These are phyloP conservation scores for Pleurotus tuber-regium DNA, from an alignment of 768 basidiomycete species.

Conservation along the genomic window DNA sequence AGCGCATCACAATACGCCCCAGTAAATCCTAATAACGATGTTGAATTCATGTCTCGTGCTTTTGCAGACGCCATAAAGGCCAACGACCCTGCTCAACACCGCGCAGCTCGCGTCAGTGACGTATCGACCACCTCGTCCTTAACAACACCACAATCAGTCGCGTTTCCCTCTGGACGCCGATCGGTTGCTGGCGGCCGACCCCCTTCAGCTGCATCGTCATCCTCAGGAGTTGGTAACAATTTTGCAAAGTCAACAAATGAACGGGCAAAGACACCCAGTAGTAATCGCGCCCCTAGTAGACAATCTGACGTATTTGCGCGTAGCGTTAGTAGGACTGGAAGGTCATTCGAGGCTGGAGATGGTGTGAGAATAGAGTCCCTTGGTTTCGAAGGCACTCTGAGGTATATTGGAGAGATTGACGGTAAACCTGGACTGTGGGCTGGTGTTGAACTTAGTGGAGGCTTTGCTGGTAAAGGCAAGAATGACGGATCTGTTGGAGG, in stretches of 20 bases:
- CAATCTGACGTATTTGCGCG: slow-evolving; percentile 58
- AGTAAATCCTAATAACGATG: slow-evolving; percentile 29
- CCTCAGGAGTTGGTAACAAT: slow-evolving; percentile 35
- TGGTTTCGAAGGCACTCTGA: slow-evolving; percentile 81
- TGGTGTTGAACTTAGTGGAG: slow-evolving; percentile 85
- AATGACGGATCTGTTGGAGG: slow-evolving; percentile 89
- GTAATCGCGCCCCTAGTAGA: slow-evolving; percentile 61
- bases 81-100: slow-evolving; percentile 77
- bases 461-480: slow-evolving; percentile 90
- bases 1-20: slow-evolving; percentile 36
- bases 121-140: slow-evolving; percentile 40
- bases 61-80: slow-evolving; percentile 78
- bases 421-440: slow-evolving; percentile 92
- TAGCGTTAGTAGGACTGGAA: slow-evolving; percentile 41
- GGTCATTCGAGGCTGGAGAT: slow-evolving; percentile 69
- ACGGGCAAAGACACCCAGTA: slow-evolving; percentile 53
- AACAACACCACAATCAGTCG: slow-evolving; percentile 44
- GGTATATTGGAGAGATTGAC: slow-evolving; percentile 82
- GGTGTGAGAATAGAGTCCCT: slow-evolving; percentile 84
- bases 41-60: slow-evolving; percentile 65
- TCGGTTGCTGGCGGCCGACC: slow-evolving; percentile 41
- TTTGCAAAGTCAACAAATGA: slow-evolving; percentile 25
- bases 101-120: slow-evolving; percentile 37
- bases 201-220: slow-evolving; percentile 59
- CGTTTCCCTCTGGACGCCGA: slow-evolving; percentile 48